These are phyloP conservation scores for Tephrocybe rancida DNA, from an alignment of 768 basidiomycete species.

Conservation along the genomic window DNA sequence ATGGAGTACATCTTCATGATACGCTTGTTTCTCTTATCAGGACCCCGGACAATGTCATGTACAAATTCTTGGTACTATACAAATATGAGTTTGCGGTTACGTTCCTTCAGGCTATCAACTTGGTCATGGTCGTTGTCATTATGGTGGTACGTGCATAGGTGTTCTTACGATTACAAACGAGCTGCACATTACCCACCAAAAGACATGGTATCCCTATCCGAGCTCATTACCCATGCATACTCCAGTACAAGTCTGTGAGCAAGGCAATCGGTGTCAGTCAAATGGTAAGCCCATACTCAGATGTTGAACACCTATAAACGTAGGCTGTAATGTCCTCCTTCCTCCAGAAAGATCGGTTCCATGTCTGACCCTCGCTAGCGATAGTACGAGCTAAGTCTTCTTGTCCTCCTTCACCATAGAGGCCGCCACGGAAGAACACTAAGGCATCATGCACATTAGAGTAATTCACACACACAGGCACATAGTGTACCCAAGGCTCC, in stretches of 20 bases:
- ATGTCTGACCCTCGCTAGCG: constrained; percentile 18
- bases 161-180: constrained; percentile 26
- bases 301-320: constrained; percentile 38
- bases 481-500: constrained; percentile 65
- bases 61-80: too few relatives aligned
- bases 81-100: too few relatives aligned
- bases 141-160: constrained; percentile 31
- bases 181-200: constrained; percentile 15
- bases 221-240: constrained; percentile 30
- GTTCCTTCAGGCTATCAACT: too few relatives aligned
- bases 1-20: too few relatives aligned
- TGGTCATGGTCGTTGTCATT: too few relatives aligned
- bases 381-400: constrained; percentile 45
- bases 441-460: constrained; percentile 64
- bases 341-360: constrained; percentile 49
- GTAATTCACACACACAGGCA: constrained; percentile 58
- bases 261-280: neutral
- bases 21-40: too few relatives aligned
- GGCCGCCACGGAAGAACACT: constrained; percentile 61
- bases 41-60: too few relatives aligned
- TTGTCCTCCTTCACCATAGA: constrained; percentile 48
- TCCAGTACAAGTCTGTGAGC: constrained; percentile 29
- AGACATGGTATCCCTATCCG: constrained; percentile 29
- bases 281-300: neutral
- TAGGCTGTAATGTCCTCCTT: constrained; percentile 52